A percentile compares a stretch with the other conserved stretches of the same genome.
phyloP scores from a whole-genome alignment of 2,329 filamentous ascomycete species.

The Hypoxylon sp. region DNA sequence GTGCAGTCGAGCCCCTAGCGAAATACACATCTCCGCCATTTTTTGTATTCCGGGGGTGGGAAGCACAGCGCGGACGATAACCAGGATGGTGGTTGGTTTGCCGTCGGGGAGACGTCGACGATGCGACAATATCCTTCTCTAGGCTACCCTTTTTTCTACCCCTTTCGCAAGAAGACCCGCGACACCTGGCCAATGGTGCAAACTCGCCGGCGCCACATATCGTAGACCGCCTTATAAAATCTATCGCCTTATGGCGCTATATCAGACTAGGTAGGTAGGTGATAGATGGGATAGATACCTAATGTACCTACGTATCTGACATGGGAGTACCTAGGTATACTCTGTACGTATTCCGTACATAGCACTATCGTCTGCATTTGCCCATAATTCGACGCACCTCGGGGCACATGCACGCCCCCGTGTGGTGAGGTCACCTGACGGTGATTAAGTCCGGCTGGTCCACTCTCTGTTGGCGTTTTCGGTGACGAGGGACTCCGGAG shows the following conservation, averaged over 20 bases:
- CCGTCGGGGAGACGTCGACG: slow-evolving; percentile 9
- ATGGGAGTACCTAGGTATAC: slow-evolving; percentile 18
- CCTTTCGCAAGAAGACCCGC: slow-evolving; percentile 29
- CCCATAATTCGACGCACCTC: slow-evolving; percentile 36
- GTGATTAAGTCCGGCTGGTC: slow-evolving; percentile 20
- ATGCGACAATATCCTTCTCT: slow-evolving; percentile 9
- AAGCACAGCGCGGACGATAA: slow-evolving; percentile 30
- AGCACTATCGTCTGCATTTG: slow-evolving; percentile 20
- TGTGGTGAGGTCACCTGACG: slow-evolving; percentile 24
- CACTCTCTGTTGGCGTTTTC: slow-evolving; percentile 1
- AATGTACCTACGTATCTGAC: slow-evolving; percentile 18
- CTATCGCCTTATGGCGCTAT: slow-evolving; percentile 19
- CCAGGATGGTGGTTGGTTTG: slow-evolving; percentile 30
- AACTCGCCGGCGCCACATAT: slow-evolving; percentile 34
- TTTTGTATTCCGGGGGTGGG: slow-evolving; percentile 27
- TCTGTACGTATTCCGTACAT: slow-evolving; percentile 14
- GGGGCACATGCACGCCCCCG: slow-evolving; percentile 37
- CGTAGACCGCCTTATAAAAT: slow-evolving; percentile 23
- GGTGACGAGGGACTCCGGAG: background rate
- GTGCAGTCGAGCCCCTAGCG: slow-evolving; percentile 22
- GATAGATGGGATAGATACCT: background rate
- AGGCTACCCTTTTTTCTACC: slow-evolving; percentile 16
- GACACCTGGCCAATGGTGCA: slow-evolving; percentile 34
- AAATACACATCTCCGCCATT: slow-evolving; percentile 31
- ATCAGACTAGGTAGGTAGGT: background rate